Base-by-base conservation (phyloP, 345 rosid species). In the Toxicodendron radicans region DNA sequence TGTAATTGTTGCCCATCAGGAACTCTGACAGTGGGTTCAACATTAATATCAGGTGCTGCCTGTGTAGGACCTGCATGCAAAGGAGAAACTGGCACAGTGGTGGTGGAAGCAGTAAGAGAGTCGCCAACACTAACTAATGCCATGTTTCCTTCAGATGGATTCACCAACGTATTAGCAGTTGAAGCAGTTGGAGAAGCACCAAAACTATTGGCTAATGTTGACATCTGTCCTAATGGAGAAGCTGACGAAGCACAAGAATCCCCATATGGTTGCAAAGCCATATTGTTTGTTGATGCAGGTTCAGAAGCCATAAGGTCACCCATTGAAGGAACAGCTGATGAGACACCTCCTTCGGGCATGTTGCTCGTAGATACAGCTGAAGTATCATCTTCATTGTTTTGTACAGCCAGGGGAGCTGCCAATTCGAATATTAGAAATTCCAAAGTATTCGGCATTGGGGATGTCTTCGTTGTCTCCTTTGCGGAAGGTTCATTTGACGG, bases 351-450 rank as follows among this genome's bases (percentile, higher is more conserved):
- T 56, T 61, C 65, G 41, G 74, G 66, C 27, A 58, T 48, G 53
- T 62, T 76, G 17, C 72, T 79, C 53, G 54, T 81, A 57, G 76
- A 56, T 48, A 72, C 23, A 49, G 68, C 70, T 70, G 76, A 32
- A 18, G 82, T 23, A 71, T 66, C 62, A 56, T 76, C 68, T 5
- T 9, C 54, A 60, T 46, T 35, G 51, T 69, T 76, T 59, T 71
- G 77, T 54, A 43, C 73, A 68, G 78, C 73, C 20, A 67, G 57
- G 58, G 35, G 86, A 76, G 32, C 73, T 5, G 90, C 81, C 71
- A 83, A 64, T 61, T 88, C 95, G 48, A 82, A 76, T 53, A 93
- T 76, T 75, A 93, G 83, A 80, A 77, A 83, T 72, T 93, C 92
- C 79, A 90, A 75, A 59, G 88, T 83, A 78, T 79, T 87, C 60